Base-by-base conservation (phyloP, 108 stramenopile genomes). In the Nannochloropsis salina region DNA sequence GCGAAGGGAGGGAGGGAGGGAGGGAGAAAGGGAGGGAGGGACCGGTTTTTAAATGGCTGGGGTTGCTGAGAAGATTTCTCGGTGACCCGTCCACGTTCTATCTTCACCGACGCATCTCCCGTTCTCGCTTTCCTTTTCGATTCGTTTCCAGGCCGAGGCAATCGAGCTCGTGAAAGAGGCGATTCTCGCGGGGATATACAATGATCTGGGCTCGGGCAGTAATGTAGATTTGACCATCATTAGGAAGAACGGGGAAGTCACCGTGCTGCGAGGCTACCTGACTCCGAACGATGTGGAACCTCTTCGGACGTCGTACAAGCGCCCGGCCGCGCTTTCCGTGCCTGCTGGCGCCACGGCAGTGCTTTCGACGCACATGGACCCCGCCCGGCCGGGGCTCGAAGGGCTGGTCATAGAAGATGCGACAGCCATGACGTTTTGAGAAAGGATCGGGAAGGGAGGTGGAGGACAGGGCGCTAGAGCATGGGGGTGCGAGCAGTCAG, bases 211-310 rank as follows among this genome's bases (percentile, higher is more conserved):
- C 3, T 93, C 93, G 42, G 98, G 99, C 5, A 91, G 90, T 84
- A 98, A 98, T 90, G 94, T 94, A 61, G 98, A 99, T 87, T 88
- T 96, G 12, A 95, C 95, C 83, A 91, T 99, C 82, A 95, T 99
- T 84, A 90, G 96, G n/a, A 92, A 84, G 82, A 94, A n/a, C 6
- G 89, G 86, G 9, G 86, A 90, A 31, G 84, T 51, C 3, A 61
- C 82, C 47, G 47, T 51, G 12, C 15, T 51, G 47, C 47, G 47
- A 12, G 47, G 47, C 47, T 51, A 51, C 15, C 12, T 51, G 12
- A 51, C 12, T 15, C 47, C 47, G 12, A 51, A 51, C 47, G 47
- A 51, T 51, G 12, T 51, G 12, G 47, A 51, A 10, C 47, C 47
- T 51, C 47, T 51, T 51, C 47, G 47, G 10, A 51, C 47, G 12